Percentiles rank a stretch among this genome's conserved stretches.
These are phyloP conservation scores for Heterobasidion parviporum DNA, from an alignment of 1,284 basidiomycete genomes.

Conservation along the genomic window DNA sequence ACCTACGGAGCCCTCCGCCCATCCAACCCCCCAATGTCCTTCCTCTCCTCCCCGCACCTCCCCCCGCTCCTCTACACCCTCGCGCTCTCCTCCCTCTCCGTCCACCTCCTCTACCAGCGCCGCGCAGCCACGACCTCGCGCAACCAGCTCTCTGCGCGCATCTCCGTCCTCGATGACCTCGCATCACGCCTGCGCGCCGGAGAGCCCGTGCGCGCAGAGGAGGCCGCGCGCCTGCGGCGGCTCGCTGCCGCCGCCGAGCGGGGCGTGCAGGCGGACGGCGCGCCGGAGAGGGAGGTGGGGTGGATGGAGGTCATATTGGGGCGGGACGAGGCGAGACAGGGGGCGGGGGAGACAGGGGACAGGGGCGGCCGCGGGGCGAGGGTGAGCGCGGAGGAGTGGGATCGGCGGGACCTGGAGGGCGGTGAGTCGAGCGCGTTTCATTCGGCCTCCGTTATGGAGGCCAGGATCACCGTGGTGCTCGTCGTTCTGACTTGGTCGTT, in stretches of 20 bases:
- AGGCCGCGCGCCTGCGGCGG: conserved; percentile 32
- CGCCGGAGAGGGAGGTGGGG: conserved; percentile 15
- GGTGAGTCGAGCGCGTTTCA: conserved; percentile 12
- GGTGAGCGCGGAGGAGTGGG: conserved; percentile 19
- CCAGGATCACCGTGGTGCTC: no score
- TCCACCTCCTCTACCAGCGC: conserved; percentile 49
- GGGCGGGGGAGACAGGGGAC: conserved; percentile 3
- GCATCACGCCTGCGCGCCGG: conserved; percentile 35
- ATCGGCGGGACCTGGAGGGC: conserved; percentile 20
- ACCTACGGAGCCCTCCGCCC: no score
- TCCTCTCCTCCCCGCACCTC: conserved; percentile 22
- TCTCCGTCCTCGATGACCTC: conserved; percentile 53
- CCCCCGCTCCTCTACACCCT: conserved; percentile 50
- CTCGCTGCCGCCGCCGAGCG: conserved; percentile 26
- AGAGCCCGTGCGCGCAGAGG: conserved; percentile 34
- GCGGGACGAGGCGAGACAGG: conserved; percentile 13
- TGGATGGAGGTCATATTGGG: conserved; percentile 27
- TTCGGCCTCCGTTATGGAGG: no score
- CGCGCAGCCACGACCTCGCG: conserved; percentile 39
- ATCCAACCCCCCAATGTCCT: conserved; percentile 5
- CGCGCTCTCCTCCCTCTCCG: conserved; percentile 52
- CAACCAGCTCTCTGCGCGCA: conserved; percentile 39
- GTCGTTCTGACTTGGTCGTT: no score
- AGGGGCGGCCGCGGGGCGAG: no score
- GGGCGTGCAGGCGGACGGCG: conserved; percentile 7